Evolutionary conservation across 805 yeast genomes (phyloP).

Genomic region (Saturnispora galanensis): DNA sequence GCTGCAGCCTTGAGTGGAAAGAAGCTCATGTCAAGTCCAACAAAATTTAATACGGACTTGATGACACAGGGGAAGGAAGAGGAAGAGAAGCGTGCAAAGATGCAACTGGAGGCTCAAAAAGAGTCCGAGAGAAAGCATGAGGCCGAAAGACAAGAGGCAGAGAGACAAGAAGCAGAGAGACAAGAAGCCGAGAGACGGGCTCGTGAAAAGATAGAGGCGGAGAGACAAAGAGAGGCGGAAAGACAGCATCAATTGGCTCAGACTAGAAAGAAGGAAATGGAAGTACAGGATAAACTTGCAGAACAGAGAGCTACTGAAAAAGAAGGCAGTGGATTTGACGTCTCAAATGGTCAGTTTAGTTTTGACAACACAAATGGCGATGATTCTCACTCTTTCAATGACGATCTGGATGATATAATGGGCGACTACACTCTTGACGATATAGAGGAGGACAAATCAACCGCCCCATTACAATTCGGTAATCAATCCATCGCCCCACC

Average conservation of each 20-base stretch:
- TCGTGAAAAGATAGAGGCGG: conserved; percentile 3
- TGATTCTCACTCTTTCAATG: conserved; percentile 1
- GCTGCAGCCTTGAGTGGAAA: conserved; percentile 6
- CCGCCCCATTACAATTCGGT: conserved; percentile 16
- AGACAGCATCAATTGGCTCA: background rate
- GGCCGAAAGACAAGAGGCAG: conserved; percentile 1
- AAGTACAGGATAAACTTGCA: conserved; percentile 2
- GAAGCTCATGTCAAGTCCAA: conserved; percentile 1
- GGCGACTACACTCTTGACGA: conserved; percentile 23
- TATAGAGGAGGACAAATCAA: conserved; percentile 12
- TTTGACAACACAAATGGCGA: conserved; percentile 6
- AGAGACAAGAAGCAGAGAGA: conserved; percentile 2
- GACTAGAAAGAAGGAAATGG: background rate
- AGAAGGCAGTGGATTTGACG: background rate
- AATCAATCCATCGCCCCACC: background rate
- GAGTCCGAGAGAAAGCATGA: conserved; percentile 1
- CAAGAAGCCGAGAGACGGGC: conserved; percentile 1
- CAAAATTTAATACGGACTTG: conserved; percentile 4
- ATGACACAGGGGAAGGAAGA: conserved; percentile 3
- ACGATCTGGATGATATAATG: conserved; percentile 20
- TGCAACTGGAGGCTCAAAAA: background rate
- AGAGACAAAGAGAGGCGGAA: conserved; percentile 3
- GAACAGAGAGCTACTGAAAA: background rate
- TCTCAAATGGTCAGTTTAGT: conserved; percentile 6
- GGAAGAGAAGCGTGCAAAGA: conserved; percentile 3